These are phyloP conservation scores for Stylonectria norvegica DNA, from an alignment of 2,329 filamentous ascomycete genomes.

Conservation along the genomic window DNA sequence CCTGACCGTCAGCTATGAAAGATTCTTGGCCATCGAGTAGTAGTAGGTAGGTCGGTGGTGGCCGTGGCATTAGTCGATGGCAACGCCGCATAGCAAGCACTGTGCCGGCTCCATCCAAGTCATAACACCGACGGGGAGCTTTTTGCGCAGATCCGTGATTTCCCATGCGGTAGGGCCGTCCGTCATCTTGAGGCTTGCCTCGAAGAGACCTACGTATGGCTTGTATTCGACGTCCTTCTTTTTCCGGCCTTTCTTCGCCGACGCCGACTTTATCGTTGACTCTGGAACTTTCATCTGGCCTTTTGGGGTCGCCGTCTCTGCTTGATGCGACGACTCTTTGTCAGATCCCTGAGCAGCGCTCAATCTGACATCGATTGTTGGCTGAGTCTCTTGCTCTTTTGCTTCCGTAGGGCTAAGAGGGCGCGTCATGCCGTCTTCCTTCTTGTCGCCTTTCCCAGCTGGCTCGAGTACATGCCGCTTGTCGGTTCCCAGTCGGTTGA, in stretches of 20 bases:
- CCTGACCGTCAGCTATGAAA: no score
- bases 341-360: slow-evolving; percentile 39
- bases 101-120: slow-evolving; percentile 49
- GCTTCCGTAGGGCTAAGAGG: slow-evolving; percentile 52
- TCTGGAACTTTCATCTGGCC: slow-evolving; percentile 24
- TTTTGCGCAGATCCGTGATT: slow-evolving; percentile 49
- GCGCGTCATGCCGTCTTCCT: slow-evolving; percentile 31
- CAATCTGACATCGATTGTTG: slow-evolving; percentile 52
- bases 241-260: slow-evolving; percentile 36
- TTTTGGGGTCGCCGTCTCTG: slow-evolving; percentile 31
- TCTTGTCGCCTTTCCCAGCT: slow-evolving; percentile 39
- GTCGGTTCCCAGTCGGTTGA: slow-evolving; percentile 47
- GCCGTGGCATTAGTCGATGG: no score
- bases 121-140: slow-evolving; percentile 47
- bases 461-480: slow-evolving; percentile 45
- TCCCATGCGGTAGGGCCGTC: slow-evolving; percentile 48
- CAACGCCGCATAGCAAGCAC: slow-evolving; percentile 49
- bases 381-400: slow-evolving; percentile 47
- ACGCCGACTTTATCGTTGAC: slow-evolving; percentile 25
- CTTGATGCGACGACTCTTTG: slow-evolving; percentile 29
- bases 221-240: slow-evolving; percentile 38
- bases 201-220: slow-evolving; percentile 51
- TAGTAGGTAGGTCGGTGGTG: no score
- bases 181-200: slow-evolving; percentile 47
- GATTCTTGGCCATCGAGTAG: no score